Percentiles rank a stretch among this genome's conserved stretches.
These are phyloP conservation scores for Gracilaria gracilis DNA, from an alignment of 23 red algal species.

Conservation along the genomic window DNA sequence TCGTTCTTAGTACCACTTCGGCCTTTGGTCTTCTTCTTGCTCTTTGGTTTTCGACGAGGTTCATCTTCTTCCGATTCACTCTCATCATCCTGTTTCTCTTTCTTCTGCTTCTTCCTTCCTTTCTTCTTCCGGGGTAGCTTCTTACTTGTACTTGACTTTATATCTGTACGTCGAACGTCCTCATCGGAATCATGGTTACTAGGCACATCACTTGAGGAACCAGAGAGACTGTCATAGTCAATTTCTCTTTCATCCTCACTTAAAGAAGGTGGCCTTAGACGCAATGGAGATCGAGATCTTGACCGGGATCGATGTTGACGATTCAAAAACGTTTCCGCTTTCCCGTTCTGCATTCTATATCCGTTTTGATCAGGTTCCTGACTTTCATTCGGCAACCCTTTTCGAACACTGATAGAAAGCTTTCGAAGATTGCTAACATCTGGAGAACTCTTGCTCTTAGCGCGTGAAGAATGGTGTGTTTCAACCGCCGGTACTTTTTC, in stretches of 20 bases:
- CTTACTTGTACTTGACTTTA: neutral
- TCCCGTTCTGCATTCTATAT: neutral
- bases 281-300: slow-evolving; percentile 5
- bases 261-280: neutral
- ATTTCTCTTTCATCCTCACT: slow-evolving; percentile 10
- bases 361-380: slow-evolving; percentile 27
- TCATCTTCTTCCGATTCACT: slow-evolving; percentile 23
- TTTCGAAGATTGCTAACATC: slow-evolving; percentile 34
- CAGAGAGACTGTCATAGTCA: slow-evolving; percentile 13
- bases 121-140: neutral
- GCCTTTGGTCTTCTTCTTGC: slow-evolving; percentile 2
- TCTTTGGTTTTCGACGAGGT: neutral
- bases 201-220: neutral
- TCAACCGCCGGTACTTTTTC: neutral
- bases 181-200: slow-evolving; percentile 32
- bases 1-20: neutral
- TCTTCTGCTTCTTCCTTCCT: slow-evolving; percentile 1
- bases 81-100: neutral
- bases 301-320: neutral
- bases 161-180: neutral
- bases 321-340: neutral
- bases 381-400: neutral
- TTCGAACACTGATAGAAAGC: slow-evolving; percentile 30
- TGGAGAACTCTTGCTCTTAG: neutral
- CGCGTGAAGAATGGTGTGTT: neutral